These are phyloP conservation scores for Hypoxylon perforatum DNA, from an alignment of 495 filamentous ascomycete genomes.

Conservation along the genomic window DNA sequence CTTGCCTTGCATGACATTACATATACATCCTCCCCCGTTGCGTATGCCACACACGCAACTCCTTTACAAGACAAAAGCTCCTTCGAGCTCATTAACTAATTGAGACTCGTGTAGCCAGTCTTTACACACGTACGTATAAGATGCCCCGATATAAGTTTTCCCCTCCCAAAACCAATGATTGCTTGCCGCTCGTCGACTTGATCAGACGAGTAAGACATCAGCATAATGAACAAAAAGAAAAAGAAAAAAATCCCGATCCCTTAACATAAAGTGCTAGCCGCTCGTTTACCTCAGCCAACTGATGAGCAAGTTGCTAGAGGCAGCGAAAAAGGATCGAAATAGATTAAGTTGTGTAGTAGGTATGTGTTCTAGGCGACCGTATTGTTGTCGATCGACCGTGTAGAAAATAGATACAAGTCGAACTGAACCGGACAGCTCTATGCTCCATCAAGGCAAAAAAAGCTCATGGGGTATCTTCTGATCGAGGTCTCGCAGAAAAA, in stretches of 20 bases:
- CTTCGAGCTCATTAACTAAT: slow-evolving; percentile 17
- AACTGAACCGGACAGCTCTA: slow-evolving; percentile 18
- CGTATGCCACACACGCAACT: slow-evolving; percentile 8
- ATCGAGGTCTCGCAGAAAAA: slow-evolving; percentile 29
- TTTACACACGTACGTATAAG: slow-evolving; percentile 26
- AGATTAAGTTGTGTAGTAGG: slow-evolving; percentile 24
- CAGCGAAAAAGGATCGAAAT: background rate
- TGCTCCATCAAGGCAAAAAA: slow-evolving; percentile 25
- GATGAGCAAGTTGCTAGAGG: background rate
- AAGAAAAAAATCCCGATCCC: slow-evolving; percentile 20
- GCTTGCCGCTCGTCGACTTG: slow-evolving; percentile 22
- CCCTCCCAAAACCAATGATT: slow-evolving; percentile 12
- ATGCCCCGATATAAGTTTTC: slow-evolving; percentile 12
- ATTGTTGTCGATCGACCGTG: slow-evolving; percentile 1
- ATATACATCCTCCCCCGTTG: slow-evolving; percentile 3
- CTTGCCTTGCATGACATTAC: slow-evolving; percentile 23
- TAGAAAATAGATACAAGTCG: slow-evolving; percentile 20
- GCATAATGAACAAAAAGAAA: slow-evolving; percentile 11
- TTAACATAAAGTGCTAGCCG: background rate
- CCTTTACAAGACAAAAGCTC: slow-evolving; percentile 9
- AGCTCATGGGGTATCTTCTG: slow-evolving; percentile 40
- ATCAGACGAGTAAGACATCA: slow-evolving; percentile 14
- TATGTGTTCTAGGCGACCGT: slow-evolving; percentile 17
- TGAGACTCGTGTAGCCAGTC: slow-evolving; percentile 21
- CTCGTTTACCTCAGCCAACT: background rate